These are phyloP conservation scores for Paspalum vaginatum DNA, from an alignment of 176 grass and related monocot species.

Conservation along the genomic window DNA sequence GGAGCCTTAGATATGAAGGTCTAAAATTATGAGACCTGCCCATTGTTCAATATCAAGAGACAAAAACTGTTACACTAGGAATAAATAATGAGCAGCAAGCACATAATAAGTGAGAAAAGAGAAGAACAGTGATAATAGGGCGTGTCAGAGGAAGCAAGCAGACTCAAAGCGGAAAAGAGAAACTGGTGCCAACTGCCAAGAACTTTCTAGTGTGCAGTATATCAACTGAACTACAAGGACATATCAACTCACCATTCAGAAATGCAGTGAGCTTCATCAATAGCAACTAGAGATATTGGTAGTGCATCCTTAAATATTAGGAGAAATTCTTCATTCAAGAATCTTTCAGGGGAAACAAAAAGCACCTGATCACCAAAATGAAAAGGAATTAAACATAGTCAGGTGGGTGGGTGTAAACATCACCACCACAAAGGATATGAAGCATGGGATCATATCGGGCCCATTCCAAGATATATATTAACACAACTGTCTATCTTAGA, in stretches of 20 bases:
- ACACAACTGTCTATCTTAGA: not conserved
- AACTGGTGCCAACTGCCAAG: constrained; percentile 6
- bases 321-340: constrained; percentile 90
- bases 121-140: not conserved
- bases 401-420: not conserved
- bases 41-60: constrained; percentile 34
- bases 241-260: constrained; percentile 91
- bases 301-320: constrained; percentile 66
- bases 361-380: constrained; percentile 70
- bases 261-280: constrained; percentile 99
- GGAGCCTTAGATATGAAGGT: constrained; percentile 95
- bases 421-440: constrained; percentile 10
- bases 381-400: constrained; percentile 21
- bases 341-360: constrained; percentile 98
- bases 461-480: constrained; percentile 21
- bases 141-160: constrained; percentile 15
- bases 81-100: not conserved
- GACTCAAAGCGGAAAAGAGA: not conserved
- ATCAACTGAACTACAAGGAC: constrained; percentile 20
- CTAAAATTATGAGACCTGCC: constrained; percentile 98
- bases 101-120: constrained; percentile 25
- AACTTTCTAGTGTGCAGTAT: constrained; percentile 5
- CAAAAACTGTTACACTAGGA: constrained; percentile 27
- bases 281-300: constrained; percentile 83
- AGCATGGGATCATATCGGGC: not conserved